phyloP scores from a whole-genome alignment of 441 rosid species.

The Viola pubescens region DNA sequence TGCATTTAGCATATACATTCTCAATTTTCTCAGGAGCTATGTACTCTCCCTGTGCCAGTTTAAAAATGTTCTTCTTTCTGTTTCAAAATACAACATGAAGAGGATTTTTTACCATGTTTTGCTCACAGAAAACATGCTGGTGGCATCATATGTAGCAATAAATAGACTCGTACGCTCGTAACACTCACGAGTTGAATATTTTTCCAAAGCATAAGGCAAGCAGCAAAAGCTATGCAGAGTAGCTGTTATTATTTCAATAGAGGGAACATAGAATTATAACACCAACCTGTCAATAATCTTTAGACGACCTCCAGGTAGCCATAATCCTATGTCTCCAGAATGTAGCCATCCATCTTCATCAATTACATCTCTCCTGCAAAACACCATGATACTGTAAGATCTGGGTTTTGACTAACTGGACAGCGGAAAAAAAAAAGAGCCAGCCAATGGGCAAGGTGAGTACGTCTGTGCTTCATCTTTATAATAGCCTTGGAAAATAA shows the following conservation, averaged over 20 bases:
- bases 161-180: neutral
- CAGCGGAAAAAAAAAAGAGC: slow-evolving; percentile 12
- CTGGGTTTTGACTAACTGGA: slow-evolving; percentile 4
- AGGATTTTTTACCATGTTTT: neutral
- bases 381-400: slow-evolving; percentile 14
- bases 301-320: slow-evolving; percentile 91
- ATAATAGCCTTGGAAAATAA: slow-evolving; percentile 69
- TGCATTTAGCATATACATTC: slow-evolving; percentile 93
- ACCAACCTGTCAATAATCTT: slow-evolving; percentile 86
- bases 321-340: slow-evolving; percentile 89
- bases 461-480: slow-evolving; percentile 98
- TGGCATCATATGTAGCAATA: neutral
- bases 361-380: slow-evolving; percentile 74
- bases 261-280: neutral
- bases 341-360: slow-evolving; percentile 98
- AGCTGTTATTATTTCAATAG: neutral
- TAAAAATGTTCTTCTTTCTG: slow-evolving; percentile 99
- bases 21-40: slow-evolving; percentile 98
- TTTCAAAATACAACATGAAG: slow-evolving; percentile 11
- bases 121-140: neutral
- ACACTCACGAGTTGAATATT: neutral
- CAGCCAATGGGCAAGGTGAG: slow-evolving; percentile 11
- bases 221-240: neutral
- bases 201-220: neutral
- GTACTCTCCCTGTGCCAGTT: slow-evolving; percentile 97